Percentiles rank a stretch among this genome's conserved stretches.
phyloP scores from a whole-genome alignment of 2,329 filamentous ascomycete species.

The Penicillium freii region DNA sequence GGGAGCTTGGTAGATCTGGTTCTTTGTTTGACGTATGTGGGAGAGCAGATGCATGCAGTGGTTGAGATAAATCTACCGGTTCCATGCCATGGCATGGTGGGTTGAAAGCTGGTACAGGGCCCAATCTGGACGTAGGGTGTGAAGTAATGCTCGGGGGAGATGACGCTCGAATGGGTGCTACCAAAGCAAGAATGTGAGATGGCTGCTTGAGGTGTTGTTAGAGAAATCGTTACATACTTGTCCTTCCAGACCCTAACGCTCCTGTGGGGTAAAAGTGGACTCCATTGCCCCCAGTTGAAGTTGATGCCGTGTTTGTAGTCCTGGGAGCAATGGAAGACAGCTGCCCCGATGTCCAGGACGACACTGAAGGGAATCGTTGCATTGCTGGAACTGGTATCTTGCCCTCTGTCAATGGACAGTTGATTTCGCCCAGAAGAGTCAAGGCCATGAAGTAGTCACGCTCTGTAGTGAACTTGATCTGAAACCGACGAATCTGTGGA shows the following conservation, averaged over 20 bases:
- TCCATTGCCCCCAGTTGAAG: constrained; percentile 8
- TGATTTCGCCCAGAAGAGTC: constrained; percentile 41
- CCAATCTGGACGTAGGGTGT: not conserved
- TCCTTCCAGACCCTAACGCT: constrained; percentile 1
- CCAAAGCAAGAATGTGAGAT: not conserved
- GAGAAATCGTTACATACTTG: constrained; percentile 9
- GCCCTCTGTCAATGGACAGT: constrained; percentile 46
- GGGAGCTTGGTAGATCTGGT: not conserved
- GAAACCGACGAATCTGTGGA: constrained; percentile 44
- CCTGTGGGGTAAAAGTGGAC: constrained; percentile 5
- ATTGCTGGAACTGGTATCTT: constrained; percentile 24
- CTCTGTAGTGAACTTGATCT: constrained; percentile 44
- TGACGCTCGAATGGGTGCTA: constrained; percentile 12
- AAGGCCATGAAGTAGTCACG: constrained; percentile 44
- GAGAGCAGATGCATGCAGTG: not conserved
- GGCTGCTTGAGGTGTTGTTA: not conserved
- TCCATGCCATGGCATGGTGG: not conserved
- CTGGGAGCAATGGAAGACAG: constrained; percentile 9
- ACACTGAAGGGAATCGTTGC: constrained; percentile 26
- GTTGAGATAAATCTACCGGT: not conserved
- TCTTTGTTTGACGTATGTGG: not conserved
- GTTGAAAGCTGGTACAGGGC: not conserved
- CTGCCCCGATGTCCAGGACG: constrained; percentile 26
- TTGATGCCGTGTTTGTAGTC: not conserved
- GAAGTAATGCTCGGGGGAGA: constrained; percentile 6